These are phyloP conservation scores for Allium sativum DNA, from an alignment of 106 monocot species.

Conservation along the genomic window DNA sequence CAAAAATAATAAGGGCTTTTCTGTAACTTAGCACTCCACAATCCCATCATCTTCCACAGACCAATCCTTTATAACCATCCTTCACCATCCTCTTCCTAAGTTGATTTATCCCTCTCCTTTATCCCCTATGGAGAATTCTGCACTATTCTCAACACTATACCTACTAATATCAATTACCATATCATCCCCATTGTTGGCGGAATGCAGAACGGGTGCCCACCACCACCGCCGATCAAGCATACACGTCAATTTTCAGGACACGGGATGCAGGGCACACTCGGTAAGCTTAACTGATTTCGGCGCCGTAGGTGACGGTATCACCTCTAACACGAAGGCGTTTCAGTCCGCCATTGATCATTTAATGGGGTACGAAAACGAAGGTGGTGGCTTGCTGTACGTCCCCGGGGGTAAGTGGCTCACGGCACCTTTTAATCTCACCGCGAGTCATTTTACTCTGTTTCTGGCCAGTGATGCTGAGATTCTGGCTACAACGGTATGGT, in stretches of 20 bases:
- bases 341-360: conserved; percentile 34
- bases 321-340: conserved; percentile 75
- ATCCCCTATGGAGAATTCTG: too few relatives aligned
- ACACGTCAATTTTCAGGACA: background rate
- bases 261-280: conserved; percentile 49
- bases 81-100: too few relatives aligned
- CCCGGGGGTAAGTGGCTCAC: conserved; percentile 57
- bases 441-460: conserved; percentile 48
- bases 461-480: conserved; percentile 54
- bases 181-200: background rate
- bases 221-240: background rate
- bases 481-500: conserved; percentile 24
- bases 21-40: too few relatives aligned
- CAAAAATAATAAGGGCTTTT: too few relatives aligned
- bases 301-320: conserved; percentile 66
- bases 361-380: conserved; percentile 18
- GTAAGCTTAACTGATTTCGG: conserved; percentile 75
- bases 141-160: too few relatives aligned
- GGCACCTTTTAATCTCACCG: conserved; percentile 53
- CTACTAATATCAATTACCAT: too few relatives aligned
- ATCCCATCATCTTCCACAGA: too few relatives aligned
- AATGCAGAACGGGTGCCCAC: background rate
- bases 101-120: too few relatives aligned
- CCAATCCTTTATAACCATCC: too few relatives aligned
- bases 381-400: conserved; percentile 50